Conservation (phyloP, 192 early-diverging fungal genomes). For the Backusella morwellensis region DNA sequence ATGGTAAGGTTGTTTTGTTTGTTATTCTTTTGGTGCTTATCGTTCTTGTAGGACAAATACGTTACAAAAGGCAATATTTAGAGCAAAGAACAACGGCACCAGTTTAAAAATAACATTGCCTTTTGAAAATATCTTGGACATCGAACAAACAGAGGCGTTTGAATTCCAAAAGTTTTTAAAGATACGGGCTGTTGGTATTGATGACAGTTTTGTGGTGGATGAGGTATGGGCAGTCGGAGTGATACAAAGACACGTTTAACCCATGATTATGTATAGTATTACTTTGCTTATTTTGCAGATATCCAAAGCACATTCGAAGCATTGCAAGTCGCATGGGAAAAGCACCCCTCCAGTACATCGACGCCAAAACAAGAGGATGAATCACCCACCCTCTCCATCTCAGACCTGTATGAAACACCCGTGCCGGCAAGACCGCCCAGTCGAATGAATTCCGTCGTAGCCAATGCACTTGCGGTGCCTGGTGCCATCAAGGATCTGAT, state of each 20-base stretch:
- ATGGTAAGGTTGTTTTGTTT: constrained; percentile 37
- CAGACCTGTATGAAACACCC: constrained; percentile 17
- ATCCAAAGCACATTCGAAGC: constrained; percentile 34
- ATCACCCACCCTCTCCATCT: constrained; percentile 24
- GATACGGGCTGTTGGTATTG: constrained; percentile 47
- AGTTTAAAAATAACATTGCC: constrained; percentile 61
- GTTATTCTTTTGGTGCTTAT: constrained; percentile 4
- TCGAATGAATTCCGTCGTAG: constrained; percentile 20
- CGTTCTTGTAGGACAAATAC: constrained; percentile 40
- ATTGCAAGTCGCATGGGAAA: constrained; percentile 31
- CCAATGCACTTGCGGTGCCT: constrained; percentile 26
- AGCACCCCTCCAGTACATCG: constrained; percentile 6
- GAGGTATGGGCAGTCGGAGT: constrained; percentile 38
- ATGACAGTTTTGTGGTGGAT: constrained; percentile 53
- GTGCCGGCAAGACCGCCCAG: not conserved
- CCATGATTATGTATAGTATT: constrained; percentile 36
- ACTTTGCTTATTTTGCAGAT: constrained; percentile 65
- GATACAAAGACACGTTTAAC: no score
- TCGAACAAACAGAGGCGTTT: constrained; percentile 50
- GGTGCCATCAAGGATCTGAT: constrained; percentile 20
- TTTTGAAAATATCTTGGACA: constrained; percentile 49
- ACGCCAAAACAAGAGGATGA: not conserved
- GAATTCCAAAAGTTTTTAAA: constrained; percentile 53
- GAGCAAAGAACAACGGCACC: constrained; percentile 55
- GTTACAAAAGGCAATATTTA: constrained; percentile 54